These are phyloP conservation scores for Chenopodium suecicum DNA, from an alignment of 148 eudicot species.

Conservation along the genomic window DNA sequence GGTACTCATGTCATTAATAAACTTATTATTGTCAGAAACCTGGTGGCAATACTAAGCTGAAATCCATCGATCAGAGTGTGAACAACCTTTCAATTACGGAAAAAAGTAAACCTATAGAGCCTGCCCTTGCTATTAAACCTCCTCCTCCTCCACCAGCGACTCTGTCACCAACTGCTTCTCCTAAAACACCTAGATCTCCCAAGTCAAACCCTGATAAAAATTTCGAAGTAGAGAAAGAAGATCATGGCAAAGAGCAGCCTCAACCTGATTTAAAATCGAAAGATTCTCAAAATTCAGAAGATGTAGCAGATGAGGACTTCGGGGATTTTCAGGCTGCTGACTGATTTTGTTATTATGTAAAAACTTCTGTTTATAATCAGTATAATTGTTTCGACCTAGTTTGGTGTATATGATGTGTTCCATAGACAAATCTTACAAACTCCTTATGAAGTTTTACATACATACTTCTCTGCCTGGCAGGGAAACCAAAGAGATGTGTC, in stretches of 20 bases:
- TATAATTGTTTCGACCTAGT: background rate
- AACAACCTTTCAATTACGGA: constrained; percentile 53
- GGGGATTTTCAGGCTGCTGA: constrained; percentile 95
- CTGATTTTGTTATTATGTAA: constrained; percentile 20
- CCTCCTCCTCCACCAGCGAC: constrained; percentile 86
- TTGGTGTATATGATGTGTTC: constrained; percentile 28
- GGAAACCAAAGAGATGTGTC: background rate
- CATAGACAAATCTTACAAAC: constrained; percentile 7
- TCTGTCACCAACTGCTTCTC: constrained; percentile 48
- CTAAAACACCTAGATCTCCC: constrained; percentile 46
- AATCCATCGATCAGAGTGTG: constrained; percentile 66
- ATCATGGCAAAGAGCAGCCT: constrained; percentile 26
- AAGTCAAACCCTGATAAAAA: constrained; percentile 30
- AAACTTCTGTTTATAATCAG: constrained; percentile 23
- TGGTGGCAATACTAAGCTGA: constrained; percentile 46
- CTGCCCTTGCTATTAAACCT: constrained; percentile 57
- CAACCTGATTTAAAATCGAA: constrained; percentile 31
- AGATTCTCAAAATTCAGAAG: constrained; percentile 40
- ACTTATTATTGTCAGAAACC: constrained; percentile 46
- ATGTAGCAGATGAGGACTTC: constrained; percentile 77
- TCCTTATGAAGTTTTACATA: background rate
- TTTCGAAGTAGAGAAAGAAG: constrained; percentile 27
- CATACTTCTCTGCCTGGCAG: background rate
- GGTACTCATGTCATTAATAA: background rate
- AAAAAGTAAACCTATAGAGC: constrained; percentile 47